These are phyloP conservation scores for Magnaporthiopsis rhizophila DNA, from an alignment of 2,329 filamentous ascomycete species.

Conservation along the genomic window DNA sequence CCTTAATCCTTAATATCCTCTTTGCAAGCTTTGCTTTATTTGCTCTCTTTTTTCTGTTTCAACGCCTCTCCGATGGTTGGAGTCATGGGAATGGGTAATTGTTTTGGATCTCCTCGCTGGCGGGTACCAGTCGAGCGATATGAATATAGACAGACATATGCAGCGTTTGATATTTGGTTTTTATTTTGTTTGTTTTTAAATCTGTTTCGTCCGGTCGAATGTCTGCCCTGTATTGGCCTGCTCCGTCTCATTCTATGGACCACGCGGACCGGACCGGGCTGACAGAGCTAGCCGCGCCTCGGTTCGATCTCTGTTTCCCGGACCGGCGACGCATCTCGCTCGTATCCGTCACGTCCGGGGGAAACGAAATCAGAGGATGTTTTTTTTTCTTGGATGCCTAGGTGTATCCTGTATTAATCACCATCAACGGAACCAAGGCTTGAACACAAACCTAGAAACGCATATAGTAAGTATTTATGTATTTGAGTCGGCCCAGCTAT, in stretches of 20 bases:
- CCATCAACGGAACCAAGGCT: no score
- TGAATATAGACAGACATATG: background rate
- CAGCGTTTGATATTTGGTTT: background rate
- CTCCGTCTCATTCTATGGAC: no score
- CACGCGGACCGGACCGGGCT: no score
- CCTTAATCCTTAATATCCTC: background rate
- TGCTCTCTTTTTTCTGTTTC: background rate
- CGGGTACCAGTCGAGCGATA: background rate
- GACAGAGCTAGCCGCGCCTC: background rate
- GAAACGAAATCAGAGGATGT: background rate
- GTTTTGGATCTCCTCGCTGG: background rate
- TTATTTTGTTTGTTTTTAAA: background rate
- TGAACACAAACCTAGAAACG: no score
- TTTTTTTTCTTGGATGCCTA: no score
- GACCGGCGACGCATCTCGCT: background rate
- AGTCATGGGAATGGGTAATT: background rate
- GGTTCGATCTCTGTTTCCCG: background rate
- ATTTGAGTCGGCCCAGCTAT: no score
- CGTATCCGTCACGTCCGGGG: background rate
- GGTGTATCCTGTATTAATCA: no score
- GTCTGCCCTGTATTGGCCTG: no score
- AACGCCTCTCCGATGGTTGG: background rate
- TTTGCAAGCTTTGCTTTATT: background rate
- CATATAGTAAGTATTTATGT: no score
- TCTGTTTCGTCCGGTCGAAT: background rate